Percentiles rank a stretch among this genome's conserved stretches.
These are phyloP conservation scores for Canariomyces notabilis DNA, from an alignment of 2,329 filamentous ascomycete species.

Conservation along the genomic window DNA sequence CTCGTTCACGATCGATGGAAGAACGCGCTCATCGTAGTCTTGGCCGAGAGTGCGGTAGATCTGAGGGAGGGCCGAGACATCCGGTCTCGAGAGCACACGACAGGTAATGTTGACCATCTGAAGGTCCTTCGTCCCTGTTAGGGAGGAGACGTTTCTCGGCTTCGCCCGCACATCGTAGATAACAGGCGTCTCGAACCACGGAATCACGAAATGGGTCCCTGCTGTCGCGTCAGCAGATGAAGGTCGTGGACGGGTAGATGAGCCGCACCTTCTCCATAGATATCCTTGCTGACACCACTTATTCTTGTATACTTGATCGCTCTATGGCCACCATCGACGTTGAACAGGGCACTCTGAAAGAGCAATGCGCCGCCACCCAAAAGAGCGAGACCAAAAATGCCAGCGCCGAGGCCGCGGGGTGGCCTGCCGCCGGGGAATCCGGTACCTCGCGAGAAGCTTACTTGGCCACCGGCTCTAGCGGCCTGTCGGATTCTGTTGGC, in stretches of 20 bases:
- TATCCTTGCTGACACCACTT: constrained; percentile 91
- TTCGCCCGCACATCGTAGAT: constrained; percentile 97
- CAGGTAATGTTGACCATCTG: constrained; percentile 99
- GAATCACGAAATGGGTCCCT: constrained; percentile 91
- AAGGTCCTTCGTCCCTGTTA: constrained; percentile 97
- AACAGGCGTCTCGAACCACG: constrained; percentile 96
- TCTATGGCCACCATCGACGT: constrained; percentile 95
- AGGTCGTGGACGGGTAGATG: constrained; percentile 1
- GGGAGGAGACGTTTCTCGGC: constrained; percentile 90
- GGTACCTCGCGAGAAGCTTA: constrained; percentile 38
- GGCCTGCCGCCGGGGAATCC: constrained; percentile 41
- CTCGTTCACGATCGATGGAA: constrained; percentile 98
- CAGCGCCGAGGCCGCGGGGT: constrained; percentile 37
- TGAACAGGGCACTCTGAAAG: constrained; percentile 60
- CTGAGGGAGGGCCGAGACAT: constrained; percentile 82
- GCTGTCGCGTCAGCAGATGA: constrained; percentile 14
- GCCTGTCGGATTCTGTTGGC: constrained; percentile 47
- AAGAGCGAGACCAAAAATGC: constrained; percentile 38
- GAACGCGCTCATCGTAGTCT: constrained; percentile 94
- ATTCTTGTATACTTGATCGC: constrained; percentile 97
- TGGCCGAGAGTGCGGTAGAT: constrained; percentile 94
- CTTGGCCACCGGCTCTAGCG: constrained; percentile 38
- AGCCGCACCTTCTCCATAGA: constrained; percentile 80
- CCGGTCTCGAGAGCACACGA: constrained; percentile 90
- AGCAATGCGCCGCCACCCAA: constrained; percentile 47